Conservation (phyloP, 1,139 yeast species). For the Saccharomycopsis hybrid region DNA sequence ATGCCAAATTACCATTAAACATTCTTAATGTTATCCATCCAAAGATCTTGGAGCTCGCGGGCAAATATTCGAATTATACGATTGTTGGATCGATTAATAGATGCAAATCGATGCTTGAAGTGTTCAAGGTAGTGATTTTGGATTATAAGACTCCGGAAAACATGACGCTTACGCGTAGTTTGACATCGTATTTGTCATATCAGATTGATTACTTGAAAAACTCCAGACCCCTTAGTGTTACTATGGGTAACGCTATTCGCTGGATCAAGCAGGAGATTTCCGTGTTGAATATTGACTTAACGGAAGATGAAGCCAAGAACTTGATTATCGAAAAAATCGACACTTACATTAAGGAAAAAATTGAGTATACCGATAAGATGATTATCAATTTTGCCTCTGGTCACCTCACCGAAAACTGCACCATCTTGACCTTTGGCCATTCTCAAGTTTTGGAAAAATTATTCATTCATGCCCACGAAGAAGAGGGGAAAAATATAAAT, state of each 20-base stretch:
- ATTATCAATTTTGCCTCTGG: conserved; percentile 76
- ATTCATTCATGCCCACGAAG: conserved; percentile 59
- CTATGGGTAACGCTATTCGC: conserved; percentile 97
- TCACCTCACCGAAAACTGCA: conserved; percentile 72
- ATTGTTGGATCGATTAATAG: conserved; percentile 88
- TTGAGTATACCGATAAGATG: conserved; percentile 75
- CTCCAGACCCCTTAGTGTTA: conserved; percentile 84
- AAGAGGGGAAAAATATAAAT: conserved; percentile 54
- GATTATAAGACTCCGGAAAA: conserved; percentile 85
- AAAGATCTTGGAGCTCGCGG: conserved; percentile 67
- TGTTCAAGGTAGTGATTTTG: conserved; percentile 71
- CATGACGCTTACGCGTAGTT: conserved; percentile 78
- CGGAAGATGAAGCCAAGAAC: conserved; percentile 63
- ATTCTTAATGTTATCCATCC: conserved; percentile 80
- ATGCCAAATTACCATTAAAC: conserved; percentile 45
- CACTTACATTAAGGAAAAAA: conserved; percentile 75
- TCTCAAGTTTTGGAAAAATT: conserved; percentile 78
- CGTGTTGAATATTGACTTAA: conserved; percentile 33
- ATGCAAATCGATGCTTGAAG: conserved; percentile 77
- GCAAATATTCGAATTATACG: conserved; percentile 75
- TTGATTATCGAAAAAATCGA: conserved; percentile 64
- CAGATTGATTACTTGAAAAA: conserved; percentile 91
- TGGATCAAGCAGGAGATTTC: conserved; percentile 96
- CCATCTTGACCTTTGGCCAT: conserved; percentile 81
- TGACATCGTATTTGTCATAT: conserved; percentile 83